phyloP scores from a whole-genome alignment of 140 eudicot genomes.

The Anethum foeniculum region DNA sequence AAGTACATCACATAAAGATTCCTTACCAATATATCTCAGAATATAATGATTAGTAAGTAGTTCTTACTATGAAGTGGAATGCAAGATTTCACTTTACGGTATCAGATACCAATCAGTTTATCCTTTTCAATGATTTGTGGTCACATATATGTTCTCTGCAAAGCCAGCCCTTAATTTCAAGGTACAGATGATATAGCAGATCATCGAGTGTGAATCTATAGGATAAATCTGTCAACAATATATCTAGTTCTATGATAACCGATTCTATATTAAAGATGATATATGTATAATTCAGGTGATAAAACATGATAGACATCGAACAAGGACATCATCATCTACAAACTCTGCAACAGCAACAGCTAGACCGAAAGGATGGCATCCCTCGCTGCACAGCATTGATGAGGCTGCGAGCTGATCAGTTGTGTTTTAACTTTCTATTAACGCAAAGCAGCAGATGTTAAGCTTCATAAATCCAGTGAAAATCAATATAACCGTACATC shows the following conservation, averaged over 20 bases:
- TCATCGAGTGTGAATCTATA: background rate
- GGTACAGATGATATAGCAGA: background rate
- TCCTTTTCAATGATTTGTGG: background rate
- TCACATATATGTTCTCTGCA: background rate
- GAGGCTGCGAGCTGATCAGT: slow-evolving; percentile 53
- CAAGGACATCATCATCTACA: slow-evolving; percentile 25
- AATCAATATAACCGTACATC: background rate
- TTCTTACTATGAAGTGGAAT: background rate
- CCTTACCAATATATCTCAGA: background rate
- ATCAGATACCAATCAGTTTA: background rate
- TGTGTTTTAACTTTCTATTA: slow-evolving; percentile 9
- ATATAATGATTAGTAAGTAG: background rate
- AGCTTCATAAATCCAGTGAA: slow-evolving; percentile 6
- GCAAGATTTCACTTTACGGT: background rate
- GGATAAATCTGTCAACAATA: background rate
- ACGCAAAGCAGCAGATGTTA: background rate
- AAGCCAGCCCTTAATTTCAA: background rate
- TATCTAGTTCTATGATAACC: background rate
- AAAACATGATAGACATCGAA: slow-evolving; percentile 41
- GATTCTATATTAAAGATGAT: background rate
- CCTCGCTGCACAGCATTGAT: slow-evolving; percentile 64
- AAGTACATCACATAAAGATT: background rate
- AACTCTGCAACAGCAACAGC: slow-evolving; percentile 32
- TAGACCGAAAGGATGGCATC: slow-evolving; percentile 73
- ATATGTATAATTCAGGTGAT: slow-evolving; percentile 18